phyloP scores from a whole-genome alignment of 2,329 filamentous ascomycete genomes.

The Arthroderma uncinatum region DNA sequence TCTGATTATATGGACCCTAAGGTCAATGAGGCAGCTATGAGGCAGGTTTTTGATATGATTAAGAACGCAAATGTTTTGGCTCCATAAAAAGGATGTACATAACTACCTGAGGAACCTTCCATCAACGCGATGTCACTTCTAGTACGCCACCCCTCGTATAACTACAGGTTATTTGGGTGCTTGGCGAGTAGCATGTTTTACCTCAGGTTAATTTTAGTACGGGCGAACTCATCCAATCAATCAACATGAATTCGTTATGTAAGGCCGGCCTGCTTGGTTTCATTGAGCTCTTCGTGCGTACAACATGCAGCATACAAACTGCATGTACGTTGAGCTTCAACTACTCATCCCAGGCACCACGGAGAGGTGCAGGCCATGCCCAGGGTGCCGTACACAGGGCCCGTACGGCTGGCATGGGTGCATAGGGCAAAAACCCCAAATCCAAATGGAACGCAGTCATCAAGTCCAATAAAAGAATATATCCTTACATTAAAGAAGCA shows the following conservation, averaged over 20 bases:
- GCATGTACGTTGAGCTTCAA: too few relatives aligned
- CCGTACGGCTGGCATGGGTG: slow-evolving; percentile 3
- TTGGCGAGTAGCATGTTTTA: too few relatives aligned
- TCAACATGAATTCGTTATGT: too few relatives aligned
- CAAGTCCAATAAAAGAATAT: slow-evolving; percentile 4
- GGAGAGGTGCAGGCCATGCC: slow-evolving; percentile 6
- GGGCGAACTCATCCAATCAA: too few relatives aligned
- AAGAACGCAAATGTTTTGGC: not conserved
- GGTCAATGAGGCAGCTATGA: not conserved
- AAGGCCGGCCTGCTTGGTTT: too few relatives aligned
- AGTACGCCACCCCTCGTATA: too few relatives aligned
- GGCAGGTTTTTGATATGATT: not conserved
- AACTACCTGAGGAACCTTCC: not conserved
- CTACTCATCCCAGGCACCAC: too few relatives aligned
- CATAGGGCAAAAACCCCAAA: not conserved
- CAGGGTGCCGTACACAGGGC: slow-evolving; percentile 7
- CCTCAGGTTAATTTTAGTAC: too few relatives aligned
- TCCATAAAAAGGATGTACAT: too few relatives aligned
- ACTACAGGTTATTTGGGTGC: too few relatives aligned
- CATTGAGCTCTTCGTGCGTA: too few relatives aligned
- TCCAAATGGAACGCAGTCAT: not conserved
- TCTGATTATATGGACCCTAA: not conserved
- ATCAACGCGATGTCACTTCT: not conserved
- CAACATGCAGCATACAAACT: too few relatives aligned
- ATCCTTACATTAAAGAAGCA: not conserved